These are phyloP conservation scores for button mushroom (Agaricus bisporus) DNA, from an alignment of 768 basidiomycete genomes.

Conservation along the genomic window DNA sequence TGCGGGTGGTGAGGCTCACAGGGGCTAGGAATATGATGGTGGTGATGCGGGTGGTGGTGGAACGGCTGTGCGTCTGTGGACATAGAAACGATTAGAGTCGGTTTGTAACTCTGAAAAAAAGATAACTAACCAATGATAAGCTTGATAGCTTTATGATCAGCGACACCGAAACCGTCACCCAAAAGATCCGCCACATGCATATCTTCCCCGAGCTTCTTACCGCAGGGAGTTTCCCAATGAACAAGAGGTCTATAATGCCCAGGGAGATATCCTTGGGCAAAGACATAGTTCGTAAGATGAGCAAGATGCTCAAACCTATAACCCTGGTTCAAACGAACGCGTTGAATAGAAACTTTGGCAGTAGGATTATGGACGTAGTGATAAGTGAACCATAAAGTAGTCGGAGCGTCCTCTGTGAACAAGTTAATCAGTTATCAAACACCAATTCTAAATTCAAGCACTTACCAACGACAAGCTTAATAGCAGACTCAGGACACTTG, in stretches of 20 bases:
- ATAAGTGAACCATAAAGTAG: conserved; percentile 40
- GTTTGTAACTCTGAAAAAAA: neutral
- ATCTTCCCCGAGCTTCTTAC: conserved; percentile 24
- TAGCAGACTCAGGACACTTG: conserved; percentile 35
- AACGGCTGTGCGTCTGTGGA: neutral
- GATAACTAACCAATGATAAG: conserved; percentile 31
- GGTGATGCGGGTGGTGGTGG: conserved; percentile 1
- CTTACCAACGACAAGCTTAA: conserved; percentile 42
- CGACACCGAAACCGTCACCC: conserved; percentile 22
- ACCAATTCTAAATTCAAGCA: neutral
- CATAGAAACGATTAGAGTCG: neutral
- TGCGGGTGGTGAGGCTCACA: conserved; percentile 2
- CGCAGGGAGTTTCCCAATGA: conserved; percentile 34
- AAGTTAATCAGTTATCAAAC: neutral
- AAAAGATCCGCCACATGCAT: conserved; percentile 21
- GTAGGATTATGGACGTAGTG: conserved; percentile 27
- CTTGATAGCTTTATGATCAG: conserved; percentile 28
- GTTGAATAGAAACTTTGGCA: conserved; percentile 32
- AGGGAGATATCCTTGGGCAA: conserved; percentile 31
- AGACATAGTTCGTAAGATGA: conserved; percentile 44
- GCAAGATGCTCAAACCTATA: conserved; percentile 32
- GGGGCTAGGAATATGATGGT: neutral
- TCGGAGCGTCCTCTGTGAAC: conserved; percentile 31
- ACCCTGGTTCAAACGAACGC: conserved; percentile 29
- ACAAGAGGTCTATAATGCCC: conserved; percentile 30